phyloP scores from a whole-genome alignment of 371 early-diverging fungal species.

The Parasitella parasitica region DNA sequence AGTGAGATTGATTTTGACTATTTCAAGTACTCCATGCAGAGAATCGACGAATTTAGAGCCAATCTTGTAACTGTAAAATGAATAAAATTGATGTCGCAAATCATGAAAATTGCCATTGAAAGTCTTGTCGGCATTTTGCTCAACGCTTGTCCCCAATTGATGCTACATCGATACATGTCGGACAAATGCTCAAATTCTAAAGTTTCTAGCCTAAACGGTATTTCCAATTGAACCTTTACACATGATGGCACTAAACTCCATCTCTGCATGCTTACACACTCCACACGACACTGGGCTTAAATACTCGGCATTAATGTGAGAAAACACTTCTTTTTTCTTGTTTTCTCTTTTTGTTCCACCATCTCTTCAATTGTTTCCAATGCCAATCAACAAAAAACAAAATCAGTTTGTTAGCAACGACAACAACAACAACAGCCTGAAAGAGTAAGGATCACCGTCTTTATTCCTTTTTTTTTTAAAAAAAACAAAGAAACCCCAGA shows the following conservation, averaged over 20 bases:
- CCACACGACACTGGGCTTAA: not conserved
- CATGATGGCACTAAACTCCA: too few relatives aligned
- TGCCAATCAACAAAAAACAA: not conserved
- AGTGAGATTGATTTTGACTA: conserved; percentile 87
- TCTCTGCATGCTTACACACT: too few relatives aligned
- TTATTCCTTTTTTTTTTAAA: too few relatives aligned
- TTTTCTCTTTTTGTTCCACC: not conserved
- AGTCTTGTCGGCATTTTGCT: too few relatives aligned
- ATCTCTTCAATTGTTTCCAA: not conserved
- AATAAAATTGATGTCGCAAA: not conserved
- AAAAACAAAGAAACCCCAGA: too few relatives aligned
- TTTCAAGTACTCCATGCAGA: conserved; percentile 65
- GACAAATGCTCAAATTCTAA: too few relatives aligned
- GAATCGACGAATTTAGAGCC: conserved; percentile 32
- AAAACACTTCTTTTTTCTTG: not conserved
- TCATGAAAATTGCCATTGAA: too few relatives aligned
- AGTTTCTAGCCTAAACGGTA: too few relatives aligned
- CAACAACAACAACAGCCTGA: not conserved
- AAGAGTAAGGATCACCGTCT: too few relatives aligned
- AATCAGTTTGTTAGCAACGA: not conserved
- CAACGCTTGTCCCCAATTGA: too few relatives aligned
- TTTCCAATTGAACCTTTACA: too few relatives aligned
- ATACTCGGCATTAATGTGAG: not conserved
- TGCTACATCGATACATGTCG: too few relatives aligned
- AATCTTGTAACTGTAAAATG: not conserved